Base-by-base conservation (phyloP, 2,329 filamentous ascomycete species). In the Orbilia ellipsospora region DNA sequence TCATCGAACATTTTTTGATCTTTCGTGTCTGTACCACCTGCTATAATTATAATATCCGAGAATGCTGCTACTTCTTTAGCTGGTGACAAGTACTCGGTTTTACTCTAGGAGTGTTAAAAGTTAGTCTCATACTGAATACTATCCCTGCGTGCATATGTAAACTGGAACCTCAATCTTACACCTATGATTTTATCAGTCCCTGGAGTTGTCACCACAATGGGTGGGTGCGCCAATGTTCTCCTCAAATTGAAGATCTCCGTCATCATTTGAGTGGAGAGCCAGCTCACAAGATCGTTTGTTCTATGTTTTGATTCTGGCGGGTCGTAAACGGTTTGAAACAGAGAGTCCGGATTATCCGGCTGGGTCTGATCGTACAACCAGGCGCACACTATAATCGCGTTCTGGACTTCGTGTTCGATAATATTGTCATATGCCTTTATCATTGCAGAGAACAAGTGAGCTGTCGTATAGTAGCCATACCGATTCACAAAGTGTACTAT, bases 381-480 rank as follows among this genome's bases (percentile, higher is more conserved):
- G 1, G 64, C 42, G 23, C 52, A 57, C 2, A 44, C 28, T 6
- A 60, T 28, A 42, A 67, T 51, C 1, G 64, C 40, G 10, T 52
- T 36, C 0, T n/a, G 1, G 2, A 60, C 8, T n/a, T 31, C n/a
- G 1, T 60, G 4, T 2, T n/a, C 5, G 23, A 15, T 13, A 42
- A 67, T 59, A 28, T 51, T 8, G 16, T 67, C 54, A 26, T 67
- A 67, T 4, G 54, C 36, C 6, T 5, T 15, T 13, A 67, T 2
- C 64, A 67, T 52, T 2, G 64, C 64, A 16, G 59, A 13, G 23
- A 67, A 67, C 8, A 52, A 51, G 52, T 67, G 64, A 4, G 64
- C 64, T 8, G 42, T 52, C 1, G 64, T 67, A 28, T 67, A 60
- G 20, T 67, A 67, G 1, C 64, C 54, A 5, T 28, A 59, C 12